phyloP scores from a whole-genome alignment of 2,329 filamentous ascomycete genomes.

The Aspergillus caelatus region DNA sequence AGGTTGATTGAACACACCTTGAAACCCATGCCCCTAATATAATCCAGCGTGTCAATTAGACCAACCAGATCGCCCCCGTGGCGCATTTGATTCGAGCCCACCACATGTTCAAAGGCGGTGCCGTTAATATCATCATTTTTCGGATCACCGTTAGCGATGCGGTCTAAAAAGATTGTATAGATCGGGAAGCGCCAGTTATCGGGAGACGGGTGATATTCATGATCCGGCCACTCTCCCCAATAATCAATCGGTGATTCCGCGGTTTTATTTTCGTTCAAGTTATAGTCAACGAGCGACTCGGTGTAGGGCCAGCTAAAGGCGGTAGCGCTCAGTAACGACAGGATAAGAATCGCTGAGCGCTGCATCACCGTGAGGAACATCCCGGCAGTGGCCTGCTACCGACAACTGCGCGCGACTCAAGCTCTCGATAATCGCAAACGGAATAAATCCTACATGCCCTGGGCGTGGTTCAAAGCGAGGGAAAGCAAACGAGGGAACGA shows the following conservation, averaged over 20 bases:
- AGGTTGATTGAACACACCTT: slow-evolving; percentile 47
- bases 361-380: slow-evolving; percentile 8
- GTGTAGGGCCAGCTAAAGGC: slow-evolving; percentile 50
- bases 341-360: slow-evolving; percentile 8
- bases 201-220: slow-evolving; percentile 58
- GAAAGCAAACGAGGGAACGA: slow-evolving; percentile 6
- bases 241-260: slow-evolving; percentile 61
- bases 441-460: slow-evolving; percentile 10
- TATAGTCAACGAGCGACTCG: slow-evolving; percentile 55
- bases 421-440: neutral
- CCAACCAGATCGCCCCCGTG: slow-evolving; percentile 65
- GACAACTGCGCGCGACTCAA: slow-evolving; percentile 5
- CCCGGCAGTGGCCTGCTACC: slow-evolving; percentile 6
- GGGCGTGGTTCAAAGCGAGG: neutral
- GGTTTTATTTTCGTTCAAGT: slow-evolving; percentile 62
- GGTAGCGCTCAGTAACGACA: slow-evolving; percentile 7
- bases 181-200: slow-evolving; percentile 67
- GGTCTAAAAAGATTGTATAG: slow-evolving; percentile 66
- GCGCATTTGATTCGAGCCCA: slow-evolving; percentile 63
- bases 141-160: slow-evolving; percentile 67
- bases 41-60: slow-evolving; percentile 63
- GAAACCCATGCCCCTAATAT: slow-evolving; percentile 66
- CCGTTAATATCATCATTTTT: slow-evolving; percentile 65
- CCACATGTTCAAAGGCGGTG: slow-evolving; percentile 63
- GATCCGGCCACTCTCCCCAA: slow-evolving; percentile 55